These are phyloP conservation scores for Russula sp. DNA, from an alignment of 768 basidiomycete genomes.

Conservation along the genomic window DNA sequence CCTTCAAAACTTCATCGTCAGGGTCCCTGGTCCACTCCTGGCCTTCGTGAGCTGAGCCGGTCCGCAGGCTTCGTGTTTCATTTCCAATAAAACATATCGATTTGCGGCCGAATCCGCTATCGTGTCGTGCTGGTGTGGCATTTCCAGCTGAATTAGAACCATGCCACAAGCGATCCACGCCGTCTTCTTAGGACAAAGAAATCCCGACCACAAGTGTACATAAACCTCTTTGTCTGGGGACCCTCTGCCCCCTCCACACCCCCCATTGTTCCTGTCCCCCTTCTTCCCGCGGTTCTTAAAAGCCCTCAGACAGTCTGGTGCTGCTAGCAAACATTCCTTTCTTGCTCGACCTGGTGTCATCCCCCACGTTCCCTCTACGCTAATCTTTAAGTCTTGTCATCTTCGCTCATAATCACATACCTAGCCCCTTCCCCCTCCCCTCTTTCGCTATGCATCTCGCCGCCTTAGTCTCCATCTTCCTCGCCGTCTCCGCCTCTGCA, in stretches of 20 bases:
- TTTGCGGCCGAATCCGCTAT: background rate
- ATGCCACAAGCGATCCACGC: background rate
- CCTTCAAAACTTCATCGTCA: background rate
- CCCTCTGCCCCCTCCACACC: background rate
- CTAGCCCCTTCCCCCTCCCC: background rate
- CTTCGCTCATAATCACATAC: background rate
- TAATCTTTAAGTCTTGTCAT: background rate
- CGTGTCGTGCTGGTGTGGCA: background rate
- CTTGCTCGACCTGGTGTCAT: constrained; percentile 15
- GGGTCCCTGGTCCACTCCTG: background rate
- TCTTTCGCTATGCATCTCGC: background rate
- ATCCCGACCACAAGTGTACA: background rate
- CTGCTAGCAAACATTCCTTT: background rate
- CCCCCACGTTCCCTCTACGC: background rate
- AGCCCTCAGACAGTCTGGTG: background rate
- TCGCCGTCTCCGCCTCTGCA: constrained; percentile 29
- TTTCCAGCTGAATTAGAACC: background rate
- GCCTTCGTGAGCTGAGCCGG: background rate
- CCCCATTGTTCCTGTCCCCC: background rate
- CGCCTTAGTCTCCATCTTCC: constrained; percentile 23
- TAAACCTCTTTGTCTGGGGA: background rate
- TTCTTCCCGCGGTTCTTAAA: background rate
- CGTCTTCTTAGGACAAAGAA: background rate
- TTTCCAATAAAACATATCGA: background rate
- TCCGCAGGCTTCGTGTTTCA: background rate